A percentile compares a stretch with the other conserved stretches of the same genome.
Evolutionary conservation across 2,329 filamentous ascomycete species (phyloP).

Genomic region (Fusarium nelsonii): DNA sequence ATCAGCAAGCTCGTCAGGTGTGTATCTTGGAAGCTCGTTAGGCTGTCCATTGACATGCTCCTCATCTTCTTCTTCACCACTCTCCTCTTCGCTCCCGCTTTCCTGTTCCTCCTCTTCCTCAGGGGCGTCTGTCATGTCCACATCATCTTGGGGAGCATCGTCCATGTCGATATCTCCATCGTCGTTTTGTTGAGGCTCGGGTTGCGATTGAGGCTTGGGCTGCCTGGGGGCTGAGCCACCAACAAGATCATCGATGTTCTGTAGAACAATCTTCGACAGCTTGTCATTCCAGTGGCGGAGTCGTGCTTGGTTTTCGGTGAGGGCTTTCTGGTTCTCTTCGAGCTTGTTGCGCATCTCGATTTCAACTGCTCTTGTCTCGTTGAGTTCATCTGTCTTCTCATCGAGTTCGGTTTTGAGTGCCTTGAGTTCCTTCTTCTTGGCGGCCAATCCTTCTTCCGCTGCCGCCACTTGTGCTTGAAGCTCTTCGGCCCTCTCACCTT

Average conservation of each 20-base stretch:
- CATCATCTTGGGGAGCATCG: constrained; percentile 47
- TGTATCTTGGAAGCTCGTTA: constrained; percentile 81
- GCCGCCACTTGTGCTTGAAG: constrained; percentile 81
- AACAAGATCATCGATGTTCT: constrained; percentile 80
- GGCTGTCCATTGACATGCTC: constrained; percentile 52
- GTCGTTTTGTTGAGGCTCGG: constrained; percentile 41
- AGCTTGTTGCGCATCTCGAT: constrained; percentile 99
- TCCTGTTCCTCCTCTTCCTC: constrained; percentile 50
- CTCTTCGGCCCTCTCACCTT: constrained; percentile 79
- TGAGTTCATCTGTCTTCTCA: constrained; percentile 85
- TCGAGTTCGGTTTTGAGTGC: constrained; percentile 87
- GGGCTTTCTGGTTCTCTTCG: constrained; percentile 92
- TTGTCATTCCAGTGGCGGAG: constrained; percentile 91
- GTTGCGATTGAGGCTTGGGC: constrained; percentile 45
- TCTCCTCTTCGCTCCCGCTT: constrained; percentile 47
- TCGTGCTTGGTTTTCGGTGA: constrained; percentile 87
- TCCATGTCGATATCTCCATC: constrained; percentile 54
- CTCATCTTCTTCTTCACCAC: constrained; percentile 45
- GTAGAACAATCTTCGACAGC: constrained; percentile 82
- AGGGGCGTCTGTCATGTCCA: constrained; percentile 50
- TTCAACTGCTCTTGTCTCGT: constrained; percentile 87
- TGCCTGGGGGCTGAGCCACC: constrained; percentile 53
- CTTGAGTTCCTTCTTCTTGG: constrained; percentile 84
- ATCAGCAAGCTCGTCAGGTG: constrained; percentile 74
- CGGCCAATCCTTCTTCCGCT: constrained; percentile 80